Evolutionary conservation across 2,329 filamentous ascomycete genomes (phyloP).

Genomic region (Acarospora socialis): DNA sequence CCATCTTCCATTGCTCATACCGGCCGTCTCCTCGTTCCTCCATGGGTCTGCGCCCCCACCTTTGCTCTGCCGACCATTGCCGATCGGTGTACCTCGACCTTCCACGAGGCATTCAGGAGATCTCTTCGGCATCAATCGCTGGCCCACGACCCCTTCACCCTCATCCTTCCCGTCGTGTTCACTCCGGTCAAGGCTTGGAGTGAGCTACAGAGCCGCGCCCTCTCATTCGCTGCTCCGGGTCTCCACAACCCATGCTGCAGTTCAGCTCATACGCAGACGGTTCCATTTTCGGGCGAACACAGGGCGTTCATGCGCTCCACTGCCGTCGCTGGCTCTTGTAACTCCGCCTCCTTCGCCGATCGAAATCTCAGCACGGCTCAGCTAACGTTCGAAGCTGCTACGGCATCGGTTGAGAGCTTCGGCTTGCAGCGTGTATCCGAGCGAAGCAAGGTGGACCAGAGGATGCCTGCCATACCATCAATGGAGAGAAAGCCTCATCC

Average conservation of each 20-base stretch:
- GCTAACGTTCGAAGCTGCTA: neutral
- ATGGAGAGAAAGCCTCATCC: neutral
- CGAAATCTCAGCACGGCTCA: neutral
- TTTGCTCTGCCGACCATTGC: too few relatives aligned
- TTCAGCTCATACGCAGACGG: neutral
- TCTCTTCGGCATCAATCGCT: too few relatives aligned
- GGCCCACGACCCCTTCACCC: too few relatives aligned
- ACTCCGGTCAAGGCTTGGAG: too few relatives aligned
- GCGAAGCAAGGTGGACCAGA: neutral
- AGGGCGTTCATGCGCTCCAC: neutral
- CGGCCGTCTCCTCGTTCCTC: too few relatives aligned
- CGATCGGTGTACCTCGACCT: too few relatives aligned
- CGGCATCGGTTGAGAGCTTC: neutral
- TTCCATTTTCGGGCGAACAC: neutral
- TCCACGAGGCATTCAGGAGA: too few relatives aligned
- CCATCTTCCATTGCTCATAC: too few relatives aligned
- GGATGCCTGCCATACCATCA: neutral
- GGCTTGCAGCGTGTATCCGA: neutral
- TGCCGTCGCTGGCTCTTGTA: too few relatives aligned
- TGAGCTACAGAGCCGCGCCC: neutral
- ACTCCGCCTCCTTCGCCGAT: neutral
- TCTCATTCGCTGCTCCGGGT: constrained; percentile 1
- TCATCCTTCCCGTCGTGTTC: too few relatives aligned
- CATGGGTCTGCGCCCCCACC: too few relatives aligned
- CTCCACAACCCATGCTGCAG: neutral